A percentile compares a stretch with the other conserved stretches of the same genome.
Conservation (phyloP, 148 eudicot genomes). For the Mesembryanthemum crystallinum region DNA sequence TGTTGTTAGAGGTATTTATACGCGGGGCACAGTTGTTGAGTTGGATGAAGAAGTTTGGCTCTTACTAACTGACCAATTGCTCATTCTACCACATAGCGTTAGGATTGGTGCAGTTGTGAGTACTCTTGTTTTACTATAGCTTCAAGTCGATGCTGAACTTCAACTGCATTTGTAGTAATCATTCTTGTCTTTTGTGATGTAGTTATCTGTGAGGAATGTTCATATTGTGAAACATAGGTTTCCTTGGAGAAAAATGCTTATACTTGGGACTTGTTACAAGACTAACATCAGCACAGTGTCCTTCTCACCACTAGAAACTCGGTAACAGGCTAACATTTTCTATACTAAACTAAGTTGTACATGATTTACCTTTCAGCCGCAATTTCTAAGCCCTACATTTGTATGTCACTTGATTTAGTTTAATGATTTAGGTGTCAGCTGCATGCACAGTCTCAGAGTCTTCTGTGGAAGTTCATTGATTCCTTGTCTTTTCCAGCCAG, state of each 20-base stretch:
- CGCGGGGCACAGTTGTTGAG: slow-evolving; percentile 76
- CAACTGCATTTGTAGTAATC: slow-evolving; percentile 2
- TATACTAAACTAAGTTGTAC: slow-evolving; percentile 8
- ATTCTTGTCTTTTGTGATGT: slow-evolving; percentile 10
- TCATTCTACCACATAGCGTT: slow-evolving; percentile 52
- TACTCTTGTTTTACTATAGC: slow-evolving; percentile 15
- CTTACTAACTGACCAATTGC: slow-evolving; percentile 56
- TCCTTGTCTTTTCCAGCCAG: slow-evolving; percentile 63
- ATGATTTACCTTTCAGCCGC: background rate
- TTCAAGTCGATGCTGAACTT: background rate
- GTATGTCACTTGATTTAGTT: slow-evolving; percentile 20
- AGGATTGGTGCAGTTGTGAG: slow-evolving; percentile 86
- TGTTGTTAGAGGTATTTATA: slow-evolving; percentile 58
- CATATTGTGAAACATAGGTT: slow-evolving; percentile 76
- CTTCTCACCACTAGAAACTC: slow-evolving; percentile 78
- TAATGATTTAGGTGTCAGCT: slow-evolving; percentile 49
- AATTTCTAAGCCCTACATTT: background rate
- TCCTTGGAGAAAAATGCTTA: slow-evolving; percentile 59
- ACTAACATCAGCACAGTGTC: slow-evolving; percentile 56
- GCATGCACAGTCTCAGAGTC: slow-evolving; percentile 49
- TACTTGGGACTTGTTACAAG: slow-evolving; percentile 82
- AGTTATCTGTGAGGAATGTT: slow-evolving; percentile 67
- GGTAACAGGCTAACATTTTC: slow-evolving; percentile 36
- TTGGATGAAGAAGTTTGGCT: slow-evolving; percentile 77
- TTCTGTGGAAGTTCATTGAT: slow-evolving; percentile 54